phyloP scores from a whole-genome alignment of 352 stramenopile species.

The Globisporangium spiculum region DNA sequence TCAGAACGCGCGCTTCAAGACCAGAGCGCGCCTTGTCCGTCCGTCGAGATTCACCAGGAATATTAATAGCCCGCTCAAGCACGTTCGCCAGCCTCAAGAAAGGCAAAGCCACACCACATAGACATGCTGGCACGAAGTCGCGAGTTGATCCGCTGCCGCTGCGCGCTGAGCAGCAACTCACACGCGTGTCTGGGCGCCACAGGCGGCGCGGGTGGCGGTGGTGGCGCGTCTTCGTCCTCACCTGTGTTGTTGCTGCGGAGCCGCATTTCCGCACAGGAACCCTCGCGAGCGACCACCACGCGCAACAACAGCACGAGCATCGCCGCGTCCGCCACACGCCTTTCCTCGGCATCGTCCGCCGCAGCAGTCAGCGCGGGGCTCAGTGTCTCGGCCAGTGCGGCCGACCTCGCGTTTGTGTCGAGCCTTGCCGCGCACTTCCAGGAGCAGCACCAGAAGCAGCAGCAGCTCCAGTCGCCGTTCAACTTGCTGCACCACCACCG shows the following conservation, averaged over 20 bases:
- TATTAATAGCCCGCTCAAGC: constrained; percentile 5
- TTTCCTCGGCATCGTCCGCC: background rate
- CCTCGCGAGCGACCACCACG: constrained; percentile 1
- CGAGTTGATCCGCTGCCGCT: constrained; percentile 7
- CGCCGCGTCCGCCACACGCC: constrained; percentile 1
- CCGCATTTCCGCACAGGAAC: constrained; percentile 16
- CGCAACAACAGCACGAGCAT: constrained; percentile 17
- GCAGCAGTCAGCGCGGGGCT: background rate
- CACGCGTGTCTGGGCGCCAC: constrained; percentile 3
- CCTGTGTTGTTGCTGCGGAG: constrained; percentile 2
- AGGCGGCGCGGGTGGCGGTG: background rate
- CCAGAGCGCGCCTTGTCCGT: background rate
- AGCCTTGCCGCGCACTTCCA: constrained; percentile 16
- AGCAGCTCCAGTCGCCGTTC: background rate
- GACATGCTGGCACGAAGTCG: constrained; percentile 10
- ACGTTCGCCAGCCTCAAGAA: background rate
- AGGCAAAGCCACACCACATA: background rate
- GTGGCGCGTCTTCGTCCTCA: background rate
- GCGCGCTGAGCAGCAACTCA: constrained; percentile 7
- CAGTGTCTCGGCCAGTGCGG: constrained; percentile 12
- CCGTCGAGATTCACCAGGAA: background rate
- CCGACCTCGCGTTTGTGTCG: constrained; percentile 18
- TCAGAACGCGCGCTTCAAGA: background rate
- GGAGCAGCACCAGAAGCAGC: constrained; percentile 10
- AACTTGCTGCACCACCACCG: constrained; percentile 13